A percentile compares a stretch with the other conserved stretches of the same genome.
These are phyloP conservation scores for Blastocladiella emersonii DNA, from an alignment of 371 early-diverging fungal species.

Conservation along the genomic window DNA sequence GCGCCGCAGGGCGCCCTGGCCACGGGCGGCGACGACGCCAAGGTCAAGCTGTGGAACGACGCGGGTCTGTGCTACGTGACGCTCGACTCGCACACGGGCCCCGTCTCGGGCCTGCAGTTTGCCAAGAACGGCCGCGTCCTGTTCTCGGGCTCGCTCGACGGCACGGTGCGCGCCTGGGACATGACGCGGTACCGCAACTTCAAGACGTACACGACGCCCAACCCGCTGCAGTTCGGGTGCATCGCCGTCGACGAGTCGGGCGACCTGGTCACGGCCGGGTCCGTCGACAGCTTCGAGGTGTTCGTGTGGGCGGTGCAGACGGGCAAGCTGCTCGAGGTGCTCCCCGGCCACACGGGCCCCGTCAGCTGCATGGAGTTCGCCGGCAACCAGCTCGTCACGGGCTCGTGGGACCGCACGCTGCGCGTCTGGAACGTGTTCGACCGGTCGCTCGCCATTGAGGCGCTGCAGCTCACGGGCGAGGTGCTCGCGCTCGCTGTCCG, in stretches of 20 bases:
- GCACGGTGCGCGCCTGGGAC: slow-evolving; percentile 95
- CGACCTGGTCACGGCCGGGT: slow-evolving; percentile 91
- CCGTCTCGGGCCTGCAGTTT: slow-evolving; percentile 57
- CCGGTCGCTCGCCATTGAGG: slow-evolving; percentile 47
- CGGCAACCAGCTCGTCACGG: slow-evolving; percentile 42
- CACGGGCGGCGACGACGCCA: slow-evolving; percentile 93
- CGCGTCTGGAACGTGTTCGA: slow-evolving; percentile 91
- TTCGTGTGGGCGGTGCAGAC: slow-evolving; percentile 96
- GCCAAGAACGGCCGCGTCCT: slow-evolving; percentile 66
- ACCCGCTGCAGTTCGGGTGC: slow-evolving; percentile 86
- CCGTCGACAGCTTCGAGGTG: slow-evolving; percentile 89
- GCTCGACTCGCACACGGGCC: slow-evolving; percentile 69
- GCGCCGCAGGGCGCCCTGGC: slow-evolving; percentile 85
- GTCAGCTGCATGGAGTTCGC: slow-evolving; percentile 69
- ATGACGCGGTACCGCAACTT: slow-evolving; percentile 93
- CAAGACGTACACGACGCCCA: slow-evolving; percentile 88
- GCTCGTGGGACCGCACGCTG: slow-evolving; percentile 90
- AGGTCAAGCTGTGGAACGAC: slow-evolving; percentile 92
- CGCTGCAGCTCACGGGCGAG: slow-evolving; percentile 65
- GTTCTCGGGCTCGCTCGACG: slow-evolving; percentile 88
- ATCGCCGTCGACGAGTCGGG: slow-evolving; percentile 91
- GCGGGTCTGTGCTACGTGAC: slow-evolving; percentile 96
- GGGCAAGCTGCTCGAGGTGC: slow-evolving; percentile 85
- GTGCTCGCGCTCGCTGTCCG: slow-evolving; percentile 79
- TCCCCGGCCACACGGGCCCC: slow-evolving; percentile 89